A percentile compares a stretch with the other conserved stretches of the same genome.
Conservation (phyloP, 164 flowering plant species). For the Magnolia kwangsiensis region DNA sequence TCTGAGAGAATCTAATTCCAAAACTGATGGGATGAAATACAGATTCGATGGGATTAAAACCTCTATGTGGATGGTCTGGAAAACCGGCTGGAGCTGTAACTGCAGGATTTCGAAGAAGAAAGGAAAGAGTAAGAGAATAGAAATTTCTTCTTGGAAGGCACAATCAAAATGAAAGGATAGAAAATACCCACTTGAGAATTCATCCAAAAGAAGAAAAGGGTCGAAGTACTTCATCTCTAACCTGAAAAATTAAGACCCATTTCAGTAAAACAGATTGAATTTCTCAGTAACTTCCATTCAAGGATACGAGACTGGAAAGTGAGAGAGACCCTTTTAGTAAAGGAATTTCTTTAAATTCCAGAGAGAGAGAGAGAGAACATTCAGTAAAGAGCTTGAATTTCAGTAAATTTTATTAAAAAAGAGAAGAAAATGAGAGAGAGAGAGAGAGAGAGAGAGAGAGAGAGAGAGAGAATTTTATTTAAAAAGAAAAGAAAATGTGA, state of each 20-base stretch:
- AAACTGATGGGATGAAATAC: no score
- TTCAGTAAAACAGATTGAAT: neutral
- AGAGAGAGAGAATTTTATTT: no score
- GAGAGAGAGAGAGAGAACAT: neutral
- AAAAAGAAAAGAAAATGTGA: neutral
- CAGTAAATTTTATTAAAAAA: neutral
- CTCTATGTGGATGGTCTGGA: slow-evolving; percentile 98
- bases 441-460: neutral
- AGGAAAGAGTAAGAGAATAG: neutral
- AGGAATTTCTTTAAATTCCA: neutral
- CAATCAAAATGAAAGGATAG: neutral
- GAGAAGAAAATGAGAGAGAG: neutral
- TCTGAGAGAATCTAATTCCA: no score
- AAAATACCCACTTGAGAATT: slow-evolving; percentile 64
- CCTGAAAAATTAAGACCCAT: slow-evolving; percentile 34
- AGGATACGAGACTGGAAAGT: neutral
- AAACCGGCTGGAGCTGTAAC: slow-evolving; percentile 87
- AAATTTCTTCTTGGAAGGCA: neutral
- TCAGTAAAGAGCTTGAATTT: neutral
- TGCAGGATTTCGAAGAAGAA: slow-evolving; percentile 28
- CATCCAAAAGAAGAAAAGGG: slow-evolving; percentile 83
- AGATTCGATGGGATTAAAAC: slow-evolving; percentile 23
- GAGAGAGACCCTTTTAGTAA: neutral
- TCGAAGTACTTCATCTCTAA: slow-evolving; percentile 72
- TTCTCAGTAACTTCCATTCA: slow-evolving; percentile 2